Evolutionary conservation across 495 filamentous ascomycete genomes (phyloP).

Genomic region (Penicillium coffeae): DNA sequence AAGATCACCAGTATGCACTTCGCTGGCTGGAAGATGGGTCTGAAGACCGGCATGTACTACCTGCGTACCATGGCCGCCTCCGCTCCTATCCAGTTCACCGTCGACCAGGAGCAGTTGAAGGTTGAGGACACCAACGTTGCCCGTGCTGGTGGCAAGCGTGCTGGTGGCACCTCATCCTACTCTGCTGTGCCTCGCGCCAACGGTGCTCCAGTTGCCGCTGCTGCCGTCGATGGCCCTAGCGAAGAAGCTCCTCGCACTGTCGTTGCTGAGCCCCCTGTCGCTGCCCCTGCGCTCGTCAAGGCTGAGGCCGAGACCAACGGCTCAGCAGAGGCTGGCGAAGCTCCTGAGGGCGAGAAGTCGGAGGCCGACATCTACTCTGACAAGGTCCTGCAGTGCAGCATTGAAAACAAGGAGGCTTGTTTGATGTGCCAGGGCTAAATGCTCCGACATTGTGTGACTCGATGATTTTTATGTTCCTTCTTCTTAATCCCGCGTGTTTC

Average conservation of each 20-base stretch:
- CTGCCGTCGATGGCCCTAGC: slow-evolving; percentile 26
- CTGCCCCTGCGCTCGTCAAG: slow-evolving; percentile 33
- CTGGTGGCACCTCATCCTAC: slow-evolving; percentile 46
- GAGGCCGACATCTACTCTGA: slow-evolving; percentile 85
- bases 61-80: slow-evolving; percentile 96
- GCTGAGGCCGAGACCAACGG: slow-evolving; percentile 12
- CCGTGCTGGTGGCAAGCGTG: slow-evolving; percentile 65
- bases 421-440: slow-evolving; percentile 82
- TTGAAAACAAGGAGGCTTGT: slow-evolving; percentile 86
- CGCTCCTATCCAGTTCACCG: slow-evolving; percentile 97
- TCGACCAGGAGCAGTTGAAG: slow-evolving; percentile 93
- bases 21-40: slow-evolving; percentile 95
- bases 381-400: slow-evolving; percentile 85
- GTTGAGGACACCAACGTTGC: slow-evolving; percentile 82
- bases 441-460: slow-evolving; percentile 11
- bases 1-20: slow-evolving; percentile 99
- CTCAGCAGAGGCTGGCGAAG: slow-evolving; percentile 55
- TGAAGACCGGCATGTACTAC: slow-evolving; percentile 99
- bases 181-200: slow-evolving; percentile 59
- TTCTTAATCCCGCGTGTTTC: slow-evolving; percentile 2
- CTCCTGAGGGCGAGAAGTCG: slow-evolving; percentile 45
- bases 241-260: slow-evolving; percentile 68
- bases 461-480: slow-evolving; percentile 17
- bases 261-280: slow-evolving; percentile 59
- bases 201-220: slow-evolving; percentile 6